Evolutionary conservation across 2,329 filamentous ascomycete genomes (phyloP).

Genomic region (Cercospora beticola): DNA sequence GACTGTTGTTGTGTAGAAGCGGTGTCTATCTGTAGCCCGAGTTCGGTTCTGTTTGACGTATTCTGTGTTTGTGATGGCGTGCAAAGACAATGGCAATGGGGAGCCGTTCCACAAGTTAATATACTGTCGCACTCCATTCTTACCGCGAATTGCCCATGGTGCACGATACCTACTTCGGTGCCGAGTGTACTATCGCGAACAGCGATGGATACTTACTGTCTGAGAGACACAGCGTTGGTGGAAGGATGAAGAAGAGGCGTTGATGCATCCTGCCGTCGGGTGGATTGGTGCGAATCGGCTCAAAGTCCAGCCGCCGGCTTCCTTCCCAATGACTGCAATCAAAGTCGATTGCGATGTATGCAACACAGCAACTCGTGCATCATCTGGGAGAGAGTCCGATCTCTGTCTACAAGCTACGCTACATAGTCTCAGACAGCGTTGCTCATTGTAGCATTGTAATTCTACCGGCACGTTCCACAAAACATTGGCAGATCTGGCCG

Average conservation of each 20-base stretch:
- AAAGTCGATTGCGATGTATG: too few relatives aligned
- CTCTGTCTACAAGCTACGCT: too few relatives aligned
- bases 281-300: background rate
- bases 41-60: background rate
- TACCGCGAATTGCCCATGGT: background rate
- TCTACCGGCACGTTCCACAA: too few relatives aligned
- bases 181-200: background rate
- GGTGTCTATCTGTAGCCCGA: background rate
- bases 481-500: too few relatives aligned
- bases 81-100: background rate
- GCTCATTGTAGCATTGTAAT: too few relatives aligned
- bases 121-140: background rate
- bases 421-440: too few relatives aligned
- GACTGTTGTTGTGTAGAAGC: background rate
- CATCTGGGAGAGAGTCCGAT: too few relatives aligned
- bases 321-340: too few relatives aligned
- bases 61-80: background rate
- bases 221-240: background rate
- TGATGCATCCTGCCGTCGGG: background rate
- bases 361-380: too few relatives aligned
- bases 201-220: background rate
- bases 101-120: slow-evolving; percentile 2
- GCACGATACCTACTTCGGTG: background rate
- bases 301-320: background rate
- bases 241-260: background rate